Evolutionary conservation across 768 basidiomycete species (phyloP).

Genomic region (Podaxis carcinomalis): DNA sequence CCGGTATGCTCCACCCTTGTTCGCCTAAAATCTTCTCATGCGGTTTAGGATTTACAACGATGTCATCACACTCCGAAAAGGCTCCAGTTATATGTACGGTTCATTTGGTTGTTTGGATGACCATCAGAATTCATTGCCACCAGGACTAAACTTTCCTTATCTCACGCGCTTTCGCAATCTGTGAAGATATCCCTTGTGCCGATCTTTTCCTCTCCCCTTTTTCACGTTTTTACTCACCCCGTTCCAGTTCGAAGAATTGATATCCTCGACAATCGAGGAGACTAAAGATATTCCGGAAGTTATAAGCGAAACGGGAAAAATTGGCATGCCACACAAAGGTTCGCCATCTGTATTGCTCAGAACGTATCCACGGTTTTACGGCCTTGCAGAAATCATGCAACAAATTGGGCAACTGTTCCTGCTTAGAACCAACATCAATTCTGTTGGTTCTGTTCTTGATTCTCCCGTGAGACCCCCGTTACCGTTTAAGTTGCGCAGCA

Average conservation of each 20-base stretch:
- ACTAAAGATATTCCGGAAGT: conserved; percentile 95
- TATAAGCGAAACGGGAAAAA: conserved; percentile 92
- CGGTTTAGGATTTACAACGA: conserved; percentile 85
- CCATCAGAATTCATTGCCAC: conserved; percentile 7
- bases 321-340: conserved; percentile 86
- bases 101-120: conserved; percentile 14
- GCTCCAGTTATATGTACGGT: conserved; percentile 90
- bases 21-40: conserved; percentile 3
- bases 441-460: conserved; percentile 95
- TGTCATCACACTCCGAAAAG: conserved; percentile 91
- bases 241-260: conserved; percentile 81
- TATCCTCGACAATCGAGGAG: conserved; percentile 90
- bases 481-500: conserved; percentile 6
- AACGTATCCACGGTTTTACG: conserved; percentile 12
- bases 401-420: conserved; percentile 95
- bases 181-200: conserved; percentile 90
- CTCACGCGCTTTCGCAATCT: conserved; percentile 92
- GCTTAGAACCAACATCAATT: conserved; percentile 89
- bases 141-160: conserved; percentile 94
- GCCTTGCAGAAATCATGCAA: conserved; percentile 81
- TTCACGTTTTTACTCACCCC: neutral
- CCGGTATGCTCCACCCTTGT: conserved; percentile 45
- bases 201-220: neutral
- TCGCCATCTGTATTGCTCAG: conserved; percentile 12
- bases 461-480: conserved; percentile 64